These are phyloP conservation scores for Boletus rufocinnamomeus DNA, from an alignment of 768 basidiomycete species.

Conservation along the genomic window DNA sequence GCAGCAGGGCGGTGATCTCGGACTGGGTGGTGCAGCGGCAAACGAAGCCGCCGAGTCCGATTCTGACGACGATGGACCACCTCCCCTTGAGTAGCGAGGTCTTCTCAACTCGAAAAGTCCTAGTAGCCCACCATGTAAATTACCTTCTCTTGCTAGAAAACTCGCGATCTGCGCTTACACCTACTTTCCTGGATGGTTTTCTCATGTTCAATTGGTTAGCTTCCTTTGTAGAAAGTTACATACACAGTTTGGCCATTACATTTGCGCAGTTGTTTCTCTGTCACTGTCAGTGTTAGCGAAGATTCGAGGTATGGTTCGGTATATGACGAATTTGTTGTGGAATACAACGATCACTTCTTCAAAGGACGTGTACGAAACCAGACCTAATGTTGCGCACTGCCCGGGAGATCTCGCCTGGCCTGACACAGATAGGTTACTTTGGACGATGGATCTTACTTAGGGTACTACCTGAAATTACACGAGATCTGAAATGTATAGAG, in stretches of 20 bases:
- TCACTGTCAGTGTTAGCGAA: background rate
- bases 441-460: too few relatives aligned
- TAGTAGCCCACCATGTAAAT: conserved; percentile 19
- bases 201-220: background rate
- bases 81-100: conserved; percentile 60
- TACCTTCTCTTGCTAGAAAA: conserved; percentile 10
- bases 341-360: background rate
- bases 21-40: conserved; percentile 19
- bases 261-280: background rate
- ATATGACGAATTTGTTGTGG: background rate
- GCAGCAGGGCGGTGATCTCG: conserved; percentile 32
- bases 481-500: background rate
- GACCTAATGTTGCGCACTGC: background rate
- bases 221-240: background rate
- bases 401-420: background rate
- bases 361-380: background rate
- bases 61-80: conserved; percentile 64
- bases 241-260: background rate
- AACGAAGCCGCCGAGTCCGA: conserved; percentile 35
- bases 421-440: background rate
- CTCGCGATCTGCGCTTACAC: background rate
- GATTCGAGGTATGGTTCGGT: too few relatives aligned
- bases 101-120: background rate
- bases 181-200: background rate
- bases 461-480: background rate